phyloP scores from a whole-genome alignment of 2,329 filamentous ascomycete species.

The Chalaropsis thielavioides region DNA sequence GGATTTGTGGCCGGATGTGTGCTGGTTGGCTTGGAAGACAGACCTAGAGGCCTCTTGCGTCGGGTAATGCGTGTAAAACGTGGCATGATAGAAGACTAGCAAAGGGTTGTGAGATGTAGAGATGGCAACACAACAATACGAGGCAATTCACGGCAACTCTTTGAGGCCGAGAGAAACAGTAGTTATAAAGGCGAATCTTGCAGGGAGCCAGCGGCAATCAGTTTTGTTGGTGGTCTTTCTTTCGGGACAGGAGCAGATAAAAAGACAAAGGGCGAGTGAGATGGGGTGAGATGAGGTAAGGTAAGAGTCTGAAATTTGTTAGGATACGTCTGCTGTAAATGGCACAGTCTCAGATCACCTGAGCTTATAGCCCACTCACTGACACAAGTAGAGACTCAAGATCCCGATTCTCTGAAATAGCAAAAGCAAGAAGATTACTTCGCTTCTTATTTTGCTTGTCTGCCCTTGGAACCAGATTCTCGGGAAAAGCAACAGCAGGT shows the following conservation, averaged over 20 bases:
- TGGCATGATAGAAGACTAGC: neutral
- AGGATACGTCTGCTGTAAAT: too few relatives aligned
- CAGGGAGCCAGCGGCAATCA: neutral
- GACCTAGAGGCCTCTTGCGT: neutral
- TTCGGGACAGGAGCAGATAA: neutral
- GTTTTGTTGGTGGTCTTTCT: neutral
- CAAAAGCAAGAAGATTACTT: neutral
- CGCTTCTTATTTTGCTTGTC: neutral
- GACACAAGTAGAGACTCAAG: neutral
- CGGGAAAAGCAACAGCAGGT: neutral
- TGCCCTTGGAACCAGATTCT: neutral
- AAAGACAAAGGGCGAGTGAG: too few relatives aligned
- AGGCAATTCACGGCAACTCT: neutral
- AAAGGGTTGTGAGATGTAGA: neutral
- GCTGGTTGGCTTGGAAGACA: neutral
- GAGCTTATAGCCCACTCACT: neutral
- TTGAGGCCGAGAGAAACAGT: too few relatives aligned
- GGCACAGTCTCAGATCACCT: too few relatives aligned
- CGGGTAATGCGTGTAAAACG: constrained; percentile 1
- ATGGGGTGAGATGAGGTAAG: too few relatives aligned
- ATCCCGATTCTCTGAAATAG: neutral
- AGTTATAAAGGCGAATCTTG: too few relatives aligned
- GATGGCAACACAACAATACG: neutral
- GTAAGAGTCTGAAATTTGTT: too few relatives aligned
- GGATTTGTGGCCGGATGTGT: neutral